Evolutionary conservation across 75 land plant genomes (phyloP).

Genomic region (Pseudotsuga menziesii): DNA sequence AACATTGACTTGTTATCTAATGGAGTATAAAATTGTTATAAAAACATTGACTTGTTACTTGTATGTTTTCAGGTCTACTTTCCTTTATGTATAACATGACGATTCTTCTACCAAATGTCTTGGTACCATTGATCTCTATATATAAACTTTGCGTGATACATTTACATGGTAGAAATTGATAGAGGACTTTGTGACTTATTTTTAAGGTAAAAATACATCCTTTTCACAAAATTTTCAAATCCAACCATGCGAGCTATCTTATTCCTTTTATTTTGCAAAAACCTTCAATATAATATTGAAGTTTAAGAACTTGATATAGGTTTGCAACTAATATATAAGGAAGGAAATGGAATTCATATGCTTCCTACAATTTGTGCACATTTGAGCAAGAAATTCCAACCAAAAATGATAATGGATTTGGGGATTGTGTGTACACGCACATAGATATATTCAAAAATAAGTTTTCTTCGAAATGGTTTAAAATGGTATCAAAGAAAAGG

Average conservation of each 20-base stretch:
- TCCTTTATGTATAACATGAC: constrained; percentile 71
- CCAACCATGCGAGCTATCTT: constrained; percentile 33
- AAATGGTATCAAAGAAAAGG: background rate
- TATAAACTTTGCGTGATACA: constrained; percentile 86
- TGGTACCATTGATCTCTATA: constrained; percentile 53
- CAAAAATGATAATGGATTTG: constrained; percentile 13
- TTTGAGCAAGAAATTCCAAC: constrained; percentile 22
- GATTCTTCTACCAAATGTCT: constrained; percentile 58
- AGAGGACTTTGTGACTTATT: constrained; percentile 64
- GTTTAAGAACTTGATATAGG: background rate
- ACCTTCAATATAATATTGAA: background rate
- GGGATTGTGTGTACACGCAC: background rate
- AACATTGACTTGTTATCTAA: too few relatives aligned
- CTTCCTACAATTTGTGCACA: constrained; percentile 26
- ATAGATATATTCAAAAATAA: constrained; percentile 18
- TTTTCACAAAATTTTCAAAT: constrained; percentile 34
- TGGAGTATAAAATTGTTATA: too few relatives aligned
- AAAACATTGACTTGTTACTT: background rate
- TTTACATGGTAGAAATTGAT: constrained; percentile 73
- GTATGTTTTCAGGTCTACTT: constrained; percentile 42
- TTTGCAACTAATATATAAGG: background rate
- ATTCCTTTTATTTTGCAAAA: background rate
- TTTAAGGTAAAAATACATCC: constrained; percentile 66
- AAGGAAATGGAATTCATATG: constrained; percentile 27
- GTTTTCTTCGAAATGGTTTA: background rate